These are phyloP conservation scores for Penicillium digitatum DNA, from an alignment of 2,329 filamentous ascomycete genomes.

Conservation along the genomic window DNA sequence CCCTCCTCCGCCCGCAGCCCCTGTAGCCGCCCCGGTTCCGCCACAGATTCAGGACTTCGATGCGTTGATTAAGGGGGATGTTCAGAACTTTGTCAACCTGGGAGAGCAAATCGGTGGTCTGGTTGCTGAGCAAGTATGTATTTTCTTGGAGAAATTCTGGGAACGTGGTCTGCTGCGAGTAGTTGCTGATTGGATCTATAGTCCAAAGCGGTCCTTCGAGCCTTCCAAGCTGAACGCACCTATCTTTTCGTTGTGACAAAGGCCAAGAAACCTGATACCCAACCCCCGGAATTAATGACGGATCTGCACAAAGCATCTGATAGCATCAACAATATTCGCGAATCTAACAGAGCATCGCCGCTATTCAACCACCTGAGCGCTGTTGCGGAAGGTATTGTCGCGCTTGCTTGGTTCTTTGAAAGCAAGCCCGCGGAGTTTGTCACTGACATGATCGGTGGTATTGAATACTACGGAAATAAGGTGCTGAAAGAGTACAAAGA, in stretches of 20 bases:
- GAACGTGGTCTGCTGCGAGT: background rate
- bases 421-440: slow-evolving; percentile 80
- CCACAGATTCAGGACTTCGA: slow-evolving; percentile 86
- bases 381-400: slow-evolving; percentile 83
- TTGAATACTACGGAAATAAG: slow-evolving; percentile 92
- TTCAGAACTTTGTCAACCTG: slow-evolving; percentile 72
- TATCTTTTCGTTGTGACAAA: slow-evolving; percentile 86
- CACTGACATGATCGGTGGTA: slow-evolving; percentile 73
- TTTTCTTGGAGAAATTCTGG: background rate
- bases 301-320: slow-evolving; percentile 81
- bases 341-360: slow-evolving; percentile 70
- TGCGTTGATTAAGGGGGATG: slow-evolving; percentile 65
- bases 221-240: slow-evolving; percentile 80
- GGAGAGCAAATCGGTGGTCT: slow-evolving; percentile 74
- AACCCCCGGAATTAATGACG: slow-evolving; percentile 70
- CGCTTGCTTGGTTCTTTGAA: slow-evolving; percentile 87
- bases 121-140: slow-evolving; percentile 71
- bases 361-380: slow-evolving; percentile 79
- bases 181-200: slow-evolving; percentile 28
- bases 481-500: slow-evolving; percentile 89
- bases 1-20: slow-evolving; percentile 46
- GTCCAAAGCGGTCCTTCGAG: slow-evolving; percentile 55
- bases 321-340: slow-evolving; percentile 73
- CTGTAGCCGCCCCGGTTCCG: slow-evolving; percentile 60
- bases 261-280: slow-evolving; percentile 83